Evolutionary conservation across 2,329 filamentous ascomycete species (phyloP), one percentile per base, ranked within the genome.

Genomic region (Hypocrella siamensis): DNA sequence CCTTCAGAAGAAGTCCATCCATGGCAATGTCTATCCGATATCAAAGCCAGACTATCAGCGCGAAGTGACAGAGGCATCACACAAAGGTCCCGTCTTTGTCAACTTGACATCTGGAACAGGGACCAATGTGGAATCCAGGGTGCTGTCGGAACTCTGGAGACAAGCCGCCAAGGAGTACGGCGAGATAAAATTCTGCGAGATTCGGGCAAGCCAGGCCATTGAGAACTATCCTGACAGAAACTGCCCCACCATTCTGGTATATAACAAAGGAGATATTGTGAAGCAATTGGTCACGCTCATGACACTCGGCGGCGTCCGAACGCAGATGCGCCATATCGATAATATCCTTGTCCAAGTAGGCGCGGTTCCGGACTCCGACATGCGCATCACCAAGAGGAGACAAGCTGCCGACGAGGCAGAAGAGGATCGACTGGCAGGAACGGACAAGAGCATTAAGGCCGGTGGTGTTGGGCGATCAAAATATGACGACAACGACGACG

Each of bases 121-220:
- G 31, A 80, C 72, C 32, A 94, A 94, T 47, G 68, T 79, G 21
- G 86, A 96, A 57, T 93, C 85, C 4, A 70, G 80, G 37, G 64
- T 94, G 4, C 58, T 96, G 44, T 75, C 77, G 1, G 80, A 93
- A 48, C 63, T 94, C 15, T 98, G 88, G 86, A 67, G 78, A 22
- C 75, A 85, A 47, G 68, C 90, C 26, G 88, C 90, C 1, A 60
- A 57, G 37, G 84, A 88, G 47, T 98, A 85, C 48, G 84, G 85
- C 15, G 88, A 98, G 41, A 64, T 98, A 53, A 98, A 98, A 58
- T 98, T 98, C 57, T 96, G 88, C 53, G 83, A 96, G 59, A 96
- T 98, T 43, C 72, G 78, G 43, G 90, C 78, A 6, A 77, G 84
- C 48, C 74, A 94, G 59, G 93, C 90, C 35, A 94, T 98, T 44